Percentiles rank a stretch among this genome's conserved stretches.
Conservation (phyloP, 2,329 filamentous ascomycete species). For the Colletotrichum graminicola region DNA sequence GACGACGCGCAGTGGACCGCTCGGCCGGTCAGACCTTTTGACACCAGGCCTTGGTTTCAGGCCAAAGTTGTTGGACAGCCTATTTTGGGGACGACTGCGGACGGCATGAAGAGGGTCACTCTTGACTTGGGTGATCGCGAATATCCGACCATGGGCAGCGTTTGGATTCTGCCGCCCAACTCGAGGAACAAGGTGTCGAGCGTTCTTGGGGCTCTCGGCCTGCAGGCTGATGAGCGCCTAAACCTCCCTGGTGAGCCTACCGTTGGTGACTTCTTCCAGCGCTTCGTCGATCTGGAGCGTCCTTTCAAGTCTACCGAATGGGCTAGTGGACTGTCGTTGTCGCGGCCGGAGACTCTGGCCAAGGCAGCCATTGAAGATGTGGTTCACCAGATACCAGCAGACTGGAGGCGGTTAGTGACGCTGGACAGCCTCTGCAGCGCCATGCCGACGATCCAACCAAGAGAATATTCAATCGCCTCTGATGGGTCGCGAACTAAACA, state of each 20-base stretch:
- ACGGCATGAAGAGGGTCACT: conserved; percentile 37
- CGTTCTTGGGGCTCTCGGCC: conserved; percentile 21
- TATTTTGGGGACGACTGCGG: conserved; percentile 7
- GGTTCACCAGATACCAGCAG: conserved; percentile 25
- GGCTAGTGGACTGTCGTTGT: conserved; percentile 16
- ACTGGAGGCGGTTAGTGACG: conserved; percentile 23
- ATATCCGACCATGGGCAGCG: conserved; percentile 36
- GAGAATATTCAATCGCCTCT: conserved; percentile 37
- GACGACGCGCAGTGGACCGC: background rate
- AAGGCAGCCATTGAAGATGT: conserved; percentile 32
- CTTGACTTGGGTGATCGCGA: conserved; percentile 33
- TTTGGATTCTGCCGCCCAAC: conserved; percentile 38
- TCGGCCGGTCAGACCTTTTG: conserved; percentile 30
- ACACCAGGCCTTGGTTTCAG: conserved; percentile 38
- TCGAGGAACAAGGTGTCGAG: conserved; percentile 36
- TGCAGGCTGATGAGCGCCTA: conserved; percentile 17
- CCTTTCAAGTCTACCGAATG: conserved; percentile 30
- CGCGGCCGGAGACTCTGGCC: conserved; percentile 9
- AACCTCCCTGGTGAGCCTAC: conserved; percentile 17
- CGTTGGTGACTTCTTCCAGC: conserved; percentile 26
- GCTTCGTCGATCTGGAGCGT: conserved; percentile 29
- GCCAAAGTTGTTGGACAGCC: conserved; percentile 29
- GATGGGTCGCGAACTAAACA: conserved; percentile 21
- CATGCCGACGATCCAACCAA: conserved; percentile 34
- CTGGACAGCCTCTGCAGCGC: conserved; percentile 27